These are phyloP conservation scores for Pyrenophora graminea DNA, from an alignment of 2,329 filamentous ascomycete genomes.

Conservation along the genomic window DNA sequence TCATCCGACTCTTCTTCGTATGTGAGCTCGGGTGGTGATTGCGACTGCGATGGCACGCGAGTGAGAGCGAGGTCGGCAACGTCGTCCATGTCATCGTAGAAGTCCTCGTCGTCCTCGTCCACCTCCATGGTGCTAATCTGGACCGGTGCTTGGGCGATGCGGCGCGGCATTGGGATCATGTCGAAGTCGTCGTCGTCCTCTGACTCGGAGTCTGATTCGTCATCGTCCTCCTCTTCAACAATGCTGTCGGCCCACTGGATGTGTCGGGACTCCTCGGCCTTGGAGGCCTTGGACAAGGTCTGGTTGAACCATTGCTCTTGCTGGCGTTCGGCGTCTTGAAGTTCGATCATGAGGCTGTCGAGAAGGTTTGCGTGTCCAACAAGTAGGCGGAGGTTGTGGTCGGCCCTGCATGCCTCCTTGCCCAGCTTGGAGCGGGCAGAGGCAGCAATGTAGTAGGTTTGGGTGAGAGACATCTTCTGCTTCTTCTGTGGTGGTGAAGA, in stretches of 20 bases:
- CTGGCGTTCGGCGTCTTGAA: slow-evolving; percentile 91
- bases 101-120: slow-evolving; percentile 50
- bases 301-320: slow-evolving; percentile 99
- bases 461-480: slow-evolving; percentile 95
- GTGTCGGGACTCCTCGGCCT: slow-evolving; percentile 66
- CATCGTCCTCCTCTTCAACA: slow-evolving; percentile 69
- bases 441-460: slow-evolving; percentile 98
- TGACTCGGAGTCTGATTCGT: slow-evolving; percentile 55
- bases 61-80: slow-evolving; percentile 53
- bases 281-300: slow-evolving; percentile 77
- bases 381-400: slow-evolving; percentile 92
- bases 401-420: slow-evolving; percentile 82
- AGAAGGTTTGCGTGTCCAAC: slow-evolving; percentile 98
- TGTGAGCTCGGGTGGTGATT: slow-evolving; percentile 56
- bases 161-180: slow-evolving; percentile 49
- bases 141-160: slow-evolving; percentile 48
- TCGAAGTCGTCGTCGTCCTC: slow-evolving; percentile 59
- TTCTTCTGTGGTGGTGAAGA: slow-evolving; percentile 55
- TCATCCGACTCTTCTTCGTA: slow-evolving; percentile 56
- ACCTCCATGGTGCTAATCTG: slow-evolving; percentile 51
- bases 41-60: slow-evolving; percentile 50
- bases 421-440: slow-evolving; percentile 96
- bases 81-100: slow-evolving; percentile 54
- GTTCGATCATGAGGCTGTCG: slow-evolving; percentile 87
- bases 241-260: slow-evolving; percentile 87